These are phyloP conservation scores for Backusella australiensis DNA, from an alignment of 192 early-diverging fungal genomes.

Conservation along the genomic window DNA sequence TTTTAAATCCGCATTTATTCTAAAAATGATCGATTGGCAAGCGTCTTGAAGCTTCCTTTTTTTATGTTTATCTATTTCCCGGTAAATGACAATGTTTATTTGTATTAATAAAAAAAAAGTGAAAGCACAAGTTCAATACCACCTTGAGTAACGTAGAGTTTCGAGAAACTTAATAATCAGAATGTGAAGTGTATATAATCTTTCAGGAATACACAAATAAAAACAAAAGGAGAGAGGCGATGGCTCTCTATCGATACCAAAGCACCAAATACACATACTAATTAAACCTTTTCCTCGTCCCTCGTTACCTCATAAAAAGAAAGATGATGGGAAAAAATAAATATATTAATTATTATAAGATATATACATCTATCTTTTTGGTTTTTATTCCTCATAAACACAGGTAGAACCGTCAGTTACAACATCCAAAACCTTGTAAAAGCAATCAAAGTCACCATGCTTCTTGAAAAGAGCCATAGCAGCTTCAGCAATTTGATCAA, in stretches of 20 bases:
- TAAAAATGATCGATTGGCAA: no score
- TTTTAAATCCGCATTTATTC: no score
- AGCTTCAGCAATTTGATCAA: slow-evolving; percentile 76
- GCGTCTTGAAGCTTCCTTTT: no score
- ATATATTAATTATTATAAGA: neutral
- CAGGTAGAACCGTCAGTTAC: slow-evolving; percentile 53
- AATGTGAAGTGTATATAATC: neutral
- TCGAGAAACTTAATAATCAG: no score
- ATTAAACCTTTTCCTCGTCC: neutral
- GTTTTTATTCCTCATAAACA: slow-evolving; percentile 12
- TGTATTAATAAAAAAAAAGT: no score
- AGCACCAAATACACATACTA: no score
- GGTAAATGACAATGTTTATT: no score
- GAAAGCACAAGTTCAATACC: no score
- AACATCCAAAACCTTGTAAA: slow-evolving; percentile 63
- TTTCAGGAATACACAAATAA: neutral
- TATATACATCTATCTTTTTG: neutral
- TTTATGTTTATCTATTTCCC: no score
- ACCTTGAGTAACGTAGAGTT: no score
- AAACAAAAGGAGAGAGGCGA: neutral
- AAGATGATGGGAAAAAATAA: neutral
- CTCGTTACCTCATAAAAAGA: neutral
- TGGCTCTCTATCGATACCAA: no score
- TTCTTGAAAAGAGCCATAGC: slow-evolving; percentile 62
- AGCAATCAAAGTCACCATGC: slow-evolving; percentile 54